A percentile compares a stretch with the other conserved stretches of the same genome.
These are phyloP conservation scores for Exophiala dermatitidis DNA, from an alignment of 2,329 filamentous ascomycete species.

Conservation along the genomic window DNA sequence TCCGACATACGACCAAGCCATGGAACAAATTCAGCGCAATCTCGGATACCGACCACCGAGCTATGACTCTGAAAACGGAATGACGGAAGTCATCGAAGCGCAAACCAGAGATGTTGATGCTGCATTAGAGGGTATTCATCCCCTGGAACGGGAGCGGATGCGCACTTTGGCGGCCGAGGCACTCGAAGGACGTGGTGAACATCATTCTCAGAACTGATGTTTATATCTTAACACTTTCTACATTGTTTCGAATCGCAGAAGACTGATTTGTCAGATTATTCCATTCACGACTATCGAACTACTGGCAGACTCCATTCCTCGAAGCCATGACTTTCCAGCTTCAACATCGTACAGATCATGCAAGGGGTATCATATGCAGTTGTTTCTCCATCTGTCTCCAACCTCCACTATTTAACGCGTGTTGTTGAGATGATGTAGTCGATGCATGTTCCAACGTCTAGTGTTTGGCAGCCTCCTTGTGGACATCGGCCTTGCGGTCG, in stretches of 20 bases:
- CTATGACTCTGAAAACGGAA: constrained; percentile 68
- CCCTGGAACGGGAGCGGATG: constrained; percentile 38
- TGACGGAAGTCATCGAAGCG: constrained; percentile 64
- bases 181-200: constrained; percentile 9
- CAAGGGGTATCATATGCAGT: background rate
- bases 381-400: background rate
- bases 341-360: background rate
- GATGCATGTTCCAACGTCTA: constrained; percentile 14
- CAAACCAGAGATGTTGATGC: constrained; percentile 51
- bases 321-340: background rate
- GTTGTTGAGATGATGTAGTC: background rate
- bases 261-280: background rate
- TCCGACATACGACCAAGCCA: constrained; percentile 25
- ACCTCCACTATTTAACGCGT: too few species aligned
- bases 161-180: constrained; percentile 16
- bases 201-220: background rate
- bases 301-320: background rate
- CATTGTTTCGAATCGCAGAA: background rate
- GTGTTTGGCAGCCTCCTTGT: constrained; percentile 27
- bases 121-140: constrained; percentile 43
- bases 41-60: constrained; percentile 58
- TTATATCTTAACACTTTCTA: background rate
- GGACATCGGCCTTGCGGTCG: constrained; percentile 26
- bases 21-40: constrained; percentile 15
- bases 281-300: background rate